Evolutionary conservation across 1,284 basidiomycete genomes (phyloP).

Genomic region (Marasmius sp.): DNA sequence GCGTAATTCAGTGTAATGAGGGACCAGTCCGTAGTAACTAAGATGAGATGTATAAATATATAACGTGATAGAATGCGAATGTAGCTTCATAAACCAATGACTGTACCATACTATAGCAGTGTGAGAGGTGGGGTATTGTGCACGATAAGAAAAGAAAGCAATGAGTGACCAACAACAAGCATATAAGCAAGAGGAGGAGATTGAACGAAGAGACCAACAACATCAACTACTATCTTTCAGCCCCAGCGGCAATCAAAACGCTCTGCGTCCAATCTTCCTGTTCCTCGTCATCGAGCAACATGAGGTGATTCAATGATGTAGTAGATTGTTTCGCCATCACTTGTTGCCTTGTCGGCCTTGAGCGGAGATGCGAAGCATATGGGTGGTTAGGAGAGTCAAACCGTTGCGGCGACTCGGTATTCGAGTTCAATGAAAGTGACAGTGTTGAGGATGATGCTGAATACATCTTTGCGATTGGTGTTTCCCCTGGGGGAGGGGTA

Average conservation of each 20-base stretch:
- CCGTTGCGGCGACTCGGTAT: neutral
- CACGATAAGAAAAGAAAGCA: neutral
- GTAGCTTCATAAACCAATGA: neutral
- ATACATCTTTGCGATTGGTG: conserved; percentile 50
- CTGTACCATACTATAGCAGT: neutral
- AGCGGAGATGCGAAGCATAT: conserved; percentile 25
- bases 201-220: neutral
- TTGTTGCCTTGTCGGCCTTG: conserved; percentile 20
- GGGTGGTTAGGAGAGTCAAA: neutral
- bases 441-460: conserved; percentile 35
- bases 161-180: neutral
- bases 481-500: conserved; percentile 29
- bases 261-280: conserved; percentile 62
- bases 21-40: neutral
- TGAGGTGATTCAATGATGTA: conserved; percentile 41
- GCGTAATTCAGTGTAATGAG: neutral
- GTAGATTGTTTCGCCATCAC: conserved; percentile 28
- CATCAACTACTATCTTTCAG: neutral
- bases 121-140: neutral
- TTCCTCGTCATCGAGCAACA: conserved; percentile 40
- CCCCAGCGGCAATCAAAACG: conserved; percentile 54
- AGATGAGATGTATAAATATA: neutral
- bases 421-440: conserved; percentile 20
- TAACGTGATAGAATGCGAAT: neutral
- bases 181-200: neutral